Conservation (phyloP, 2,329 filamentous ascomycete genomes). For the Aaosphaeria arxii region DNA sequence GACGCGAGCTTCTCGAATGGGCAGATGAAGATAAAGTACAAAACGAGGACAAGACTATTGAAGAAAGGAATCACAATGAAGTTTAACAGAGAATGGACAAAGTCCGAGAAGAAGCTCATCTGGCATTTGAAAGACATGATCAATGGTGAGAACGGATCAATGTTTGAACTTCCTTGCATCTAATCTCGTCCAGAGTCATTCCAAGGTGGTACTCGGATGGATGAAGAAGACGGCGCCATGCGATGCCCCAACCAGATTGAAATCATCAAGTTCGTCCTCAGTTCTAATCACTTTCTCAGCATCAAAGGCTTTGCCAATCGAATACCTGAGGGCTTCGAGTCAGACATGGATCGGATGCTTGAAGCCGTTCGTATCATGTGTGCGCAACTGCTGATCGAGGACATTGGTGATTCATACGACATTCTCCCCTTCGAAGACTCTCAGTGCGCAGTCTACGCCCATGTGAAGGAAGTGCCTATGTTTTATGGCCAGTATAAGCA, state of each 20-base stretch:
- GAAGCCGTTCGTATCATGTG: constrained; percentile 32
- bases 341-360: constrained; percentile 12
- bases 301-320: constrained; percentile 11
- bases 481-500: constrained; percentile 38
- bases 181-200: constrained; percentile 27
- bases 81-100: background rate
- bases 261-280: constrained; percentile 28
- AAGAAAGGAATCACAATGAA: background rate
- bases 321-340: constrained; percentile 1
- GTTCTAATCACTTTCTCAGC: constrained; percentile 24
- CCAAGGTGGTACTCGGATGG: constrained; percentile 8
- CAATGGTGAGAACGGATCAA: constrained; percentile 30
- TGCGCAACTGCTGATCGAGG: constrained; percentile 27
- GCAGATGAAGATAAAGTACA: constrained; percentile 37
- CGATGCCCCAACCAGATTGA: constrained; percentile 32
- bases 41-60: constrained; percentile 3
- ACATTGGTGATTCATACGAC: constrained; percentile 9
- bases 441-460: constrained; percentile 45
- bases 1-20: constrained; percentile 15
- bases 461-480: constrained; percentile 32
- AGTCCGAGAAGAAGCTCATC: constrained; percentile 33
- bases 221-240: constrained; percentile 17
- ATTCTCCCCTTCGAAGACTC: constrained; percentile 43
- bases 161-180: constrained; percentile 7
- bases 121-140: constrained; percentile 42